Percentiles rank a stretch among this genome's conserved stretches.
phyloP scores from a whole-genome alignment of 2,329 filamentous ascomycete genomes.

The Coniella lustricola region DNA sequence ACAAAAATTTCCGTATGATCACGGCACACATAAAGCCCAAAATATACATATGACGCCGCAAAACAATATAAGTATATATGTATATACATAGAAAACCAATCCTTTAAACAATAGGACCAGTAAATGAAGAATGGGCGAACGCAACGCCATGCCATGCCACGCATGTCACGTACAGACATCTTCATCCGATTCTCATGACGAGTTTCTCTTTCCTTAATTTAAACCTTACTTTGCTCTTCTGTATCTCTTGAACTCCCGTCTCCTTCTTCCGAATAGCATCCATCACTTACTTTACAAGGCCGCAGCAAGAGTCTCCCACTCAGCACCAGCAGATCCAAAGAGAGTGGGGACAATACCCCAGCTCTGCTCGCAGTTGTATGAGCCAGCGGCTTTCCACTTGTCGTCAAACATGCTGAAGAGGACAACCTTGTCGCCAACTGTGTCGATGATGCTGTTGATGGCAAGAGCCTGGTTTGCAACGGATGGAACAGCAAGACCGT shows the following conservation, averaged over 20 bases:
- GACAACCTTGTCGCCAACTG: slow-evolving; percentile 60
- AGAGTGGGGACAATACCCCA: slow-evolving; percentile 59
- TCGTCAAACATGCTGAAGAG: slow-evolving; percentile 81
- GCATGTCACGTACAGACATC: too few species aligned
- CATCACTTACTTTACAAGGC: not conserved
- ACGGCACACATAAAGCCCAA: too few species aligned
- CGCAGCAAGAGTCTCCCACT: slow-evolving; percentile 4
- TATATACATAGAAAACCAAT: too few species aligned
- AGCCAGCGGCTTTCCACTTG: slow-evolving; percentile 68
- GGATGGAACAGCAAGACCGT: slow-evolving; percentile 67
- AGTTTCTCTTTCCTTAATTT: not conserved
- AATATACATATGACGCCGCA: too few species aligned
- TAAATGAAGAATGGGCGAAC: too few species aligned
- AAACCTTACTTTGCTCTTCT: too few species aligned
- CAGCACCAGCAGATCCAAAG: slow-evolving; percentile 28
- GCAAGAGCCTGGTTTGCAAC: slow-evolving; percentile 60
- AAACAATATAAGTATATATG: too few species aligned
- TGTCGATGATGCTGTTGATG: slow-evolving; percentile 61
- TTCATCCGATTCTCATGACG: too few species aligned
- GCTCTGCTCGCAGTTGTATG: slow-evolving; percentile 68
- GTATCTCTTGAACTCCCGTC: not conserved
- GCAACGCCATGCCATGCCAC: too few species aligned
- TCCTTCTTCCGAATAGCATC: not conserved
- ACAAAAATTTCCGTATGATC: too few species aligned
- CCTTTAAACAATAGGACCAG: too few species aligned